Evolutionary conservation across 2,329 filamentous ascomycete genomes (phyloP).

Genomic region (Sclerotinia sclerotiorum): DNA sequence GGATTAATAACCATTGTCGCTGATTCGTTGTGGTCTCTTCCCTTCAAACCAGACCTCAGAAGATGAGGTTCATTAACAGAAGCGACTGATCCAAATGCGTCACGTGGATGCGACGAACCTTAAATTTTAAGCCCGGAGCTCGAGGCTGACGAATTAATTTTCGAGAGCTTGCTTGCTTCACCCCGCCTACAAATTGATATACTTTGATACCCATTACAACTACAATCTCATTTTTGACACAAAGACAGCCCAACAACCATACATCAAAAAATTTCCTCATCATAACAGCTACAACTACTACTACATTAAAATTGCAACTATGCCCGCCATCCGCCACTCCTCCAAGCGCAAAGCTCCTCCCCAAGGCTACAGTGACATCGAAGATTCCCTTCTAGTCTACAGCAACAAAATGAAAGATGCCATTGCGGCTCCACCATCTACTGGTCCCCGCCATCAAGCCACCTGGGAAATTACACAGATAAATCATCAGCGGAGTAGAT

Average conservation of each 20-base stretch:
- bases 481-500: constrained; percentile 84
- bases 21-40: constrained; percentile 18
- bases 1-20: constrained; percentile 81
- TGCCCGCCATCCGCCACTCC: constrained; percentile 76
- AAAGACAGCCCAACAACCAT: neutral
- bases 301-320: constrained; percentile 41
- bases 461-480: constrained; percentile 99
- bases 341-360: constrained; percentile 80
- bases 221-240: neutral
- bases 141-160: constrained; percentile 26
- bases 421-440: constrained; percentile 82
- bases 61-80: constrained; percentile 21
- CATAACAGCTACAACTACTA: neutral
- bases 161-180: constrained; percentile 16
- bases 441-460: constrained; percentile 80
- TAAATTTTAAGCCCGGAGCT: constrained; percentile 7
- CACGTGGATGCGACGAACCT: constrained; percentile 19
- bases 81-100: constrained; percentile 11
- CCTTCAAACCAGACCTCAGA: constrained; percentile 9
- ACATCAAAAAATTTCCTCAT: neutral
- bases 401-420: constrained; percentile 93
- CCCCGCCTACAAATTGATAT: constrained; percentile 15
- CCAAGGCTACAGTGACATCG: constrained; percentile 84
- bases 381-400: constrained; percentile 82
- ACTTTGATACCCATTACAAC: neutral